These are phyloP conservation scores for Pisolithus microcarpus DNA, from an alignment of 768 basidiomycete genomes.

Conservation along the genomic window DNA sequence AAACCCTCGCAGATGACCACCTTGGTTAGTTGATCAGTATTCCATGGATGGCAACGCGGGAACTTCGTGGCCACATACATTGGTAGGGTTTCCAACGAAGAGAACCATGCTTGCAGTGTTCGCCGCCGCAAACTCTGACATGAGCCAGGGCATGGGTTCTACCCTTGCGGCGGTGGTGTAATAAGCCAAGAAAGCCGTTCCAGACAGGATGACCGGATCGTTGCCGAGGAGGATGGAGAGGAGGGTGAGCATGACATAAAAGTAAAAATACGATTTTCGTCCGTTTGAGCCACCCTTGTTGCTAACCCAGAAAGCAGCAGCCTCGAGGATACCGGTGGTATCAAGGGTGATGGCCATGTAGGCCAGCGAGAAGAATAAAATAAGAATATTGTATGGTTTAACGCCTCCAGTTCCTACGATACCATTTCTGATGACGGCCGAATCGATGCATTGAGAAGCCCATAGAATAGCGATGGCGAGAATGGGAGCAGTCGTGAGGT, in stretches of 20 bases:
- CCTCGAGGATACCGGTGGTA: slow-evolving; percentile 77
- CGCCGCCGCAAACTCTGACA: slow-evolving; percentile 70
- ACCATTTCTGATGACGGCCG: slow-evolving; percentile 54
- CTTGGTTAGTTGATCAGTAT: slow-evolving; percentile 3
- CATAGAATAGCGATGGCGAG: slow-evolving; percentile 45
- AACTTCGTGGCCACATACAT: slow-evolving; percentile 31
- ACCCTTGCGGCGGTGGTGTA: slow-evolving; percentile 58
- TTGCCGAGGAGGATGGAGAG: slow-evolving; percentile 83
- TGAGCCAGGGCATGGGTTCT: slow-evolving; percentile 58
- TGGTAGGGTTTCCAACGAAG: slow-evolving; percentile 90
- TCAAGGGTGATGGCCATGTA: slow-evolving; percentile 93
- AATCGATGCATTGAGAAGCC: slow-evolving; percentile 47
- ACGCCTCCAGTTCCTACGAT: slow-evolving; percentile 76
- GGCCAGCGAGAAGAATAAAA: slow-evolving; percentile 84
- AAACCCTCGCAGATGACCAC: slow-evolving; percentile 87
- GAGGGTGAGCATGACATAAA: slow-evolving; percentile 76
- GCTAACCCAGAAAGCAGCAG: slow-evolving; percentile 85
- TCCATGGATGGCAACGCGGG: not conserved
- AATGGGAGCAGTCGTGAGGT: slow-evolving; percentile 50
- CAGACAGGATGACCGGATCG: slow-evolving; percentile 88
- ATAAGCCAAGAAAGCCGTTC: slow-evolving; percentile 85
- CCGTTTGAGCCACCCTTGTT: slow-evolving; percentile 71
- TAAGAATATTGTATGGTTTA: slow-evolving; percentile 88
- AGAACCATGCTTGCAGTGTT: slow-evolving; percentile 71
- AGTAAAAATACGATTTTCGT: slow-evolving; percentile 65